Evolutionary conservation across 2,329 filamentous ascomycete genomes (phyloP), one percentile per base, ranked within the genome.

Genomic region (Paradendryphiella salina): DNA sequence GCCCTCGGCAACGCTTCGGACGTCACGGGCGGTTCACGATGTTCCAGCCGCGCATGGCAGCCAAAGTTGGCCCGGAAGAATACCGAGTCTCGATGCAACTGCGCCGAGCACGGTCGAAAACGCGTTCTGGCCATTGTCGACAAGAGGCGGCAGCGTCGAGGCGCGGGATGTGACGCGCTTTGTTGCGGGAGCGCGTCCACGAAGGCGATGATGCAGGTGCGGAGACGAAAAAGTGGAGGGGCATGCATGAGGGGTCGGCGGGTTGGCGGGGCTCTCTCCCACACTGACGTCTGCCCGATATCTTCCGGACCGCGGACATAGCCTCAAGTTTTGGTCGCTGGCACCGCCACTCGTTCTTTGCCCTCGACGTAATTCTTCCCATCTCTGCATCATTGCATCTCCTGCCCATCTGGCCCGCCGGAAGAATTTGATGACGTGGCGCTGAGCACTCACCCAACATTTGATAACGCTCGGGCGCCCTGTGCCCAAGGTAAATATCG

Each of bases 1-100:
- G 44, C 59, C 70, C 70, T 71, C 69, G 70, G 70, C 67, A 68
- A 56, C 48, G 34, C 38, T 26, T 52, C 58, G 51, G 49, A 39
- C 46, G 52, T 65, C 61, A 64, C 56, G 50, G 37, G 48, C 42
- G 57, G 60, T 68, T 66, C 69, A 68, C 61, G 60, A 56, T 52
- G 53, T 35, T 46, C 50, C 52, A 56, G 40, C 51, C 49, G 38
- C 49, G 35, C 32, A n/a, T 33, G 17, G 18, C 42, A 42, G 51
- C 49, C 36, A 48, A 26, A 45, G 39, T 29, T 39, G 18, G 28
- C 41, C 49, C 57, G 49, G 36, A 41, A 32, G 35, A 52, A 41
- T n/a, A 40, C 42, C 49, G 45, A 44, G 29, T 31, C 45, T 35
- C 34, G 39, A 21, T 43, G 42, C 40, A 45, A 26, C 43, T 33